phyloP scores from a whole-genome alignment of 1,139 yeast genomes.

The Torulaspora pretoriensis region DNA sequence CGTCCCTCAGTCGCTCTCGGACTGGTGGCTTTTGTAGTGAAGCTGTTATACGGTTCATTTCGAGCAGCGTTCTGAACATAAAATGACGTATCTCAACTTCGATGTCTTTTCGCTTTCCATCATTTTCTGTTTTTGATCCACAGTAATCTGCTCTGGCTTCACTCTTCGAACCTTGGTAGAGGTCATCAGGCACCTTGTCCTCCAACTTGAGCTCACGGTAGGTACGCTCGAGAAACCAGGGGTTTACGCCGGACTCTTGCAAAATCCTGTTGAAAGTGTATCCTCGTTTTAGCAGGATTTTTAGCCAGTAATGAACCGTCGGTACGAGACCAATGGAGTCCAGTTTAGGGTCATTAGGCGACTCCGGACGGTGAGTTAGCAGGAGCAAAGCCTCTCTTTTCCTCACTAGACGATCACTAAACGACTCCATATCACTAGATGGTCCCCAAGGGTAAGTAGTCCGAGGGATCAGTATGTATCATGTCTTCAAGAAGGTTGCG shows the following conservation, averaged over 20 bases:
- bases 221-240: slow-evolving; percentile 14
- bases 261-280: slow-evolving; percentile 15
- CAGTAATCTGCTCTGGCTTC: too few relatives aligned
- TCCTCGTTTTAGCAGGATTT: slow-evolving; percentile 16
- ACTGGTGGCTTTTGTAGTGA: slow-evolving; percentile 1
- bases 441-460: not conserved
- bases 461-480: not conserved
- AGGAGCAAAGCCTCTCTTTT: slow-evolving; percentile 4
- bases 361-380: not conserved
- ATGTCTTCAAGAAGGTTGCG: not conserved
- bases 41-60: slow-evolving; percentile 9
- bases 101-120: slow-evolving; percentile 1
- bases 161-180: not conserved
- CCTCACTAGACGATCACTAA: slow-evolving; percentile 2
- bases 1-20: slow-evolving; percentile 7
- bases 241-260: slow-evolving; percentile 12
- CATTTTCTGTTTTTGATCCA: not conserved
- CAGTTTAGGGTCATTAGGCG: not conserved
- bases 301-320: slow-evolving; percentile 14
- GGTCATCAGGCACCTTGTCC: not conserved
- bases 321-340: not conserved
- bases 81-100: slow-evolving; percentile 13
- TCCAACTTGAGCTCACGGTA: slow-evolving; percentile 12
- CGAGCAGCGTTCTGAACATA: slow-evolving; percentile 12
- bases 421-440: not conserved